Evolutionary conservation across 495 filamentous ascomycete species (phyloP).

Genomic region (Aspergillus mulundensis): DNA sequence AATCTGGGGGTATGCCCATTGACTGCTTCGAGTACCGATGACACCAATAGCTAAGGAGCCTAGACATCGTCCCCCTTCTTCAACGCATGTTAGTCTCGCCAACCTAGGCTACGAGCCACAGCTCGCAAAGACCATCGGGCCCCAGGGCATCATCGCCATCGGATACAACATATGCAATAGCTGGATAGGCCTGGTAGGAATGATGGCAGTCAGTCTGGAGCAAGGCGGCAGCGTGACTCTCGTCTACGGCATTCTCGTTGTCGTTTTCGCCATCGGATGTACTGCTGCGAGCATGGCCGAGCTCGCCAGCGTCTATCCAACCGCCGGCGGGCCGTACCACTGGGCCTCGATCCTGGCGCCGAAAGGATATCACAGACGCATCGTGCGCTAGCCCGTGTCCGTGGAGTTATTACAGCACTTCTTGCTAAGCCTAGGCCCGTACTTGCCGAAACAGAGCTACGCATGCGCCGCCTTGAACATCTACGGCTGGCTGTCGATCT

Average conservation of each 20-base stretch:
- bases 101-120: too few species aligned
- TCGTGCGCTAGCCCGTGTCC: not conserved
- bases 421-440: too few species aligned
- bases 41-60: too few species aligned
- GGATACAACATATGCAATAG: conserved; percentile 51
- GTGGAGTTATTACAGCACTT: too few species aligned
- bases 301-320: conserved; percentile 54
- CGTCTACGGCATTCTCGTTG: conserved; percentile 57
- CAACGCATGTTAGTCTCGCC: too few species aligned
- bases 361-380: not conserved
- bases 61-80: too few species aligned
- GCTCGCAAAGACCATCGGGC: too few species aligned
- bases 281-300: conserved; percentile 55
- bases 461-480: not conserved
- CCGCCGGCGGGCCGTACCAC: conserved; percentile 62
- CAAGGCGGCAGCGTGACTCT: conserved; percentile 53
- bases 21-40: too few species aligned
- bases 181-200: conserved; percentile 60
- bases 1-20: too few species aligned
- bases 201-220: conserved; percentile 56
- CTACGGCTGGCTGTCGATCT: not conserved
- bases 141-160: not conserved
- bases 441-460: not conserved
- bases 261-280: conserved; percentile 50
- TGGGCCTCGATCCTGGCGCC: conserved; percentile 60